Base-by-base conservation (phyloP, 225 moss, liverwort and hornwort genomes). In the Physcomitrium patens region DNA sequence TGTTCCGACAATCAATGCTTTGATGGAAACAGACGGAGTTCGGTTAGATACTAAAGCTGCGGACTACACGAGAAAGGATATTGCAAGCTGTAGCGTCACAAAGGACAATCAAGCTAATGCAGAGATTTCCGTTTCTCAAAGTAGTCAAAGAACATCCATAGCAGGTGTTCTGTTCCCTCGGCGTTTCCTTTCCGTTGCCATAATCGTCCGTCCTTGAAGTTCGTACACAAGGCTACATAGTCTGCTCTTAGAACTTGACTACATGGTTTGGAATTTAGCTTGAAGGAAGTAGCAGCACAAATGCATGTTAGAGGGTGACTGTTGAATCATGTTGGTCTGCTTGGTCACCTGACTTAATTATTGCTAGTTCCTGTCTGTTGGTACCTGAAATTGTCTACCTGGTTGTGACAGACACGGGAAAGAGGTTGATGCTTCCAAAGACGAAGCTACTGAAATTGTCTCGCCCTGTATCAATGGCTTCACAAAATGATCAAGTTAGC, bases 401-500 rank as follows among this genome's bases (percentile, higher is more conserved):
- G 52, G 54, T 54, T 65, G 13, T 22, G 26, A 47, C 67, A 72
- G 81, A 79, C 16, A 68, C 19, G 48, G 77, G 74, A 20, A 76
- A 79, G 46, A 87, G 73, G 41, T 58, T 74, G 54, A 60, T 64
- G 54, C 77, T 81, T 55, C 74, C 84, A 26, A 87, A 81, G 76
- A 27, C 74, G 53, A 84, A 84, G 76, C 31, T 79, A 69, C 67
- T 87, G 68, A 84, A 79, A 68, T 84, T 87, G 20, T 82, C 84
- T 70, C 82, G 87, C 60, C 68, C 74, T 70, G 79, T 61, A 67
- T 12, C 55, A 47, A 58, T 71, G 58, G 60, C 76, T 16, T 63
- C 70, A 28, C 75, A 79, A 71, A 42, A n/a, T 84, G 68, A 55
- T 59, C 74, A 73, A 67, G 76, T 61, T 27, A 74, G 67, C 45